These are phyloP conservation scores for Neocatenulostroma microsporum DNA, from an alignment of 2,329 filamentous ascomycete genomes.

Conservation along the genomic window DNA sequence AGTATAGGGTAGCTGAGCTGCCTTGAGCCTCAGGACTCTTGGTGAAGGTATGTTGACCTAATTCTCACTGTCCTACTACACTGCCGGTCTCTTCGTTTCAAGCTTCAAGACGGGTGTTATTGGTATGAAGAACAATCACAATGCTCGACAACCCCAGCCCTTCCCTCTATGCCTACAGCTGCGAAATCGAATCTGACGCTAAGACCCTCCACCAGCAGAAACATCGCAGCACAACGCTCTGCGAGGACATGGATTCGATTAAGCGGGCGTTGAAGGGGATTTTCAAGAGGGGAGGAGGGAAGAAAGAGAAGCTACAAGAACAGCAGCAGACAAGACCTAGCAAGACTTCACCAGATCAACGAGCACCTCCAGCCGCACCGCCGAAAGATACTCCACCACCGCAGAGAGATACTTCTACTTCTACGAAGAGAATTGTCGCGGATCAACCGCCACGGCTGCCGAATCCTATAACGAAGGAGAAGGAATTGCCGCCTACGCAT, in stretches of 20 bases:
- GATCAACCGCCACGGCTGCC: background rate
- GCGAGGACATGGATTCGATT: constrained; percentile 15
- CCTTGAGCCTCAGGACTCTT: no score
- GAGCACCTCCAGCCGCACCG: background rate
- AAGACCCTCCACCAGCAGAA: background rate
- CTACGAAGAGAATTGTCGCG: no score
- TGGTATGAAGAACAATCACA: no score
- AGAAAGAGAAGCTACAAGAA: constrained; percentile 7
- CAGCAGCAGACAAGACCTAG: background rate
- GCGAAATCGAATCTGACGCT: constrained; percentile 2
- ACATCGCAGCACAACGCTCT: background rate
- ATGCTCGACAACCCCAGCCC: no score
- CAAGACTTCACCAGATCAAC: background rate
- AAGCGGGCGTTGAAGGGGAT: constrained; percentile 24
- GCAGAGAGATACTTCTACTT: no score
- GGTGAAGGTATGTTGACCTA: no score
- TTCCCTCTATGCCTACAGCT: background rate
- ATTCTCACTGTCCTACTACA: no score
- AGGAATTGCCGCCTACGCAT: constrained; percentile 8
- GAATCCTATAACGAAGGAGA: constrained; percentile 1
- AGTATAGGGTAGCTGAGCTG: no score
- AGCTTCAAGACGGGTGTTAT: no score
- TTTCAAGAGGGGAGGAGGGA: constrained; percentile 17
- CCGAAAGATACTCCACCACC: background rate
- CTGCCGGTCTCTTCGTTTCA: no score